Conservation (phyloP, 2,329 filamentous ascomycete genomes). For the Penicillium rolfsii region DNA sequence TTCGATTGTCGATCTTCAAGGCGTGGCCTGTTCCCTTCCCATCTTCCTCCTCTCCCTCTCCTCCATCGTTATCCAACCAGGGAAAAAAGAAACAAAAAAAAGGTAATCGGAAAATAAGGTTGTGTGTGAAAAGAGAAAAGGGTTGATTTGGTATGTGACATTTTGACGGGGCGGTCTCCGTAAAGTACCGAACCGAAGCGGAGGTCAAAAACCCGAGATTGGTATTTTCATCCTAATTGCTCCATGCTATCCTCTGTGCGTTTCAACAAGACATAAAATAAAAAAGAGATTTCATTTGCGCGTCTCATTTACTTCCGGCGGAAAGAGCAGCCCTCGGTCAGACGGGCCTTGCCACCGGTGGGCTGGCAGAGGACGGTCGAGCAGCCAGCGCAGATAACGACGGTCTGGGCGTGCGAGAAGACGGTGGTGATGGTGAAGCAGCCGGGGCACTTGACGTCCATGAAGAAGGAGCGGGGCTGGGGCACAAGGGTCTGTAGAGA, state of each 20-base stretch:
- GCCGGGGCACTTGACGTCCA: constrained; percentile 99
- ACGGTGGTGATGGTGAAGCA: constrained; percentile 99
- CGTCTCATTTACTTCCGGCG: constrained; percentile 84
- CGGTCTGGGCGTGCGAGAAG: constrained; percentile 99
- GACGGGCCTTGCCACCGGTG: constrained; percentile 96
- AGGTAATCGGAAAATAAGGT: constrained; percentile 1
- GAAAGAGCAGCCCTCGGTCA: constrained; percentile 99
- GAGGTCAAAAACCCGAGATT: constrained; percentile 32
- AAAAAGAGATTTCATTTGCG: constrained; percentile 33
- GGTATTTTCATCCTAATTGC: constrained; percentile 37
- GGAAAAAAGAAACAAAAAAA: neutral
- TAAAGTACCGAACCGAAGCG: constrained; percentile 26
- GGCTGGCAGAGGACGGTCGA: constrained; percentile 99
- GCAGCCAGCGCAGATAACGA: constrained; percentile 99
- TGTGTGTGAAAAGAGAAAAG: constrained; percentile 23
- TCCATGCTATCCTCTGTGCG: constrained; percentile 35
- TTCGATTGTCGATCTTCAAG: neutral
- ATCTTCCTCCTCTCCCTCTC: neutral
- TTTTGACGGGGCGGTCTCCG: constrained; percentile 30
- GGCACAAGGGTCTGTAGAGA: constrained; percentile 82
- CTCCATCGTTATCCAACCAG: constrained; percentile 10
- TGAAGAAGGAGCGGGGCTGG: constrained; percentile 98
- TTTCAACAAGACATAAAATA: constrained; percentile 36
- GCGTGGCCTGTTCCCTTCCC: neutral
- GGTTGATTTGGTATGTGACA: constrained; percentile 33